phyloP scores from a whole-genome alignment of 2,329 filamentous ascomycete species.

The Lachnellula willkommii region DNA sequence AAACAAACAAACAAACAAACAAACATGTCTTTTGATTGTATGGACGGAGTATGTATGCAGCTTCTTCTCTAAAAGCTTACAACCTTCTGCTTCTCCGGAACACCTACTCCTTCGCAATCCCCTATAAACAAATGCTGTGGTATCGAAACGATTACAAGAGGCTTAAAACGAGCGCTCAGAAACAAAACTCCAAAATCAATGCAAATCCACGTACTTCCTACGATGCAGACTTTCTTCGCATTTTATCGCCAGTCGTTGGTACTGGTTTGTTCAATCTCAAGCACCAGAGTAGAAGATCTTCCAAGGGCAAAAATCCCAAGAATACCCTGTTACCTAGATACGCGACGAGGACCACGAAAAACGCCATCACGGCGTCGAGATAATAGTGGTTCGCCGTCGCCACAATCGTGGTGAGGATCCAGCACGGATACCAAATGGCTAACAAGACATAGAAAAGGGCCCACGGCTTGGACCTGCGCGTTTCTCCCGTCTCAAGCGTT shows the following conservation, averaged over 20 bases:
- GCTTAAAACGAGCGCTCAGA: background rate
- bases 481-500: conserved; percentile 36
- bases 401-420: conserved; percentile 46
- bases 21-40: background rate
- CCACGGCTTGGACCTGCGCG: conserved; percentile 38
- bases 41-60: background rate
- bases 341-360: conserved; percentile 40
- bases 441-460: conserved; percentile 39
- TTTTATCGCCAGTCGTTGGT: conserved; percentile 41
- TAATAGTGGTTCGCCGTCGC: conserved; percentile 52
- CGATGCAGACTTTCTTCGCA: conserved; percentile 8
- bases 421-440: conserved; percentile 41
- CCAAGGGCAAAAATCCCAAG: conserved; percentile 44
- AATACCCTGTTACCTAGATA: conserved; percentile 45
- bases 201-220: background rate
- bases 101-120: background rate
- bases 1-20: too few species aligned
- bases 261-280: conserved; percentile 45
- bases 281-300: conserved; percentile 43
- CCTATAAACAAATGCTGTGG: conserved; percentile 5
- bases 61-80: background rate
- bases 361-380: conserved; percentile 45
- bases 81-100: background rate
- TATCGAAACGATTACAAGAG: conserved; percentile 11
- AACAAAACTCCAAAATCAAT: background rate